A percentile compares a stretch with the other conserved stretches of the same genome.
Conservation (phyloP, 768 basidiomycete species). For the Suillus hirtellus region DNA sequence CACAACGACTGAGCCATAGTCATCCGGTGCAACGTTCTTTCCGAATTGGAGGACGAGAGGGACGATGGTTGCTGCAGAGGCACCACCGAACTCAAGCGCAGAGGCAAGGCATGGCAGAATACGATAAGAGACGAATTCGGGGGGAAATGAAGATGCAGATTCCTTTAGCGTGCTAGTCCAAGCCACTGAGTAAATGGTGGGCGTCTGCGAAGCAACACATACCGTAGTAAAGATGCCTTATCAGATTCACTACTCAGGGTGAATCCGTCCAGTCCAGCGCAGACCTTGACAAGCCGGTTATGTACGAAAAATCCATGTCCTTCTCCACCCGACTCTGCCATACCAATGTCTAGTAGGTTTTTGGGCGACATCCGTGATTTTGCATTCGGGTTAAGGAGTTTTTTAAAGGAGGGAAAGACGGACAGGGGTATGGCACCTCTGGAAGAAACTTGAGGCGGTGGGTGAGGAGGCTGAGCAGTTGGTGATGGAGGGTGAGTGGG, state of each 20-base stretch:
- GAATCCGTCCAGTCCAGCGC: conserved; percentile 84
- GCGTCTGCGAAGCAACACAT: conserved; percentile 13
- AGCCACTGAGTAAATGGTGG: neutral
- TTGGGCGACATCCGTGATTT: conserved; percentile 76
- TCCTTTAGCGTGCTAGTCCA: conserved; percentile 72
- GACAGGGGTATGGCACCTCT: conserved; percentile 74
- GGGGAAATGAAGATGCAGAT: conserved; percentile 75
- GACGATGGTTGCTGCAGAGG: conserved; percentile 73
- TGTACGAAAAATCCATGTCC: conserved; percentile 75
- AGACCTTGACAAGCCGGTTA: conserved; percentile 85
- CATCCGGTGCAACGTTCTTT: conserved; percentile 62
- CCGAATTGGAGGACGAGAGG: conserved; percentile 86
- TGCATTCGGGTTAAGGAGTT: conserved; percentile 86
- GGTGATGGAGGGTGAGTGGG: conserved; percentile 71
- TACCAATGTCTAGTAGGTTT: conserved; percentile 78
- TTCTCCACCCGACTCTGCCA: conserved; percentile 59
- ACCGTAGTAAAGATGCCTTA: conserved; percentile 72
- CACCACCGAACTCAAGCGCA: conserved; percentile 77
- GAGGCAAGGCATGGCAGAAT: conserved; percentile 86
- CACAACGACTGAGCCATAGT: conserved; percentile 69
- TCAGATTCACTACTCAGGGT: conserved; percentile 79
- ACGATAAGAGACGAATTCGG: conserved; percentile 80
- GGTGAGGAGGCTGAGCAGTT: conserved; percentile 69
- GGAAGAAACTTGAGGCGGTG: conserved; percentile 73
- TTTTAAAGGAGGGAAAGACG: conserved; percentile 82